Percentiles rank a stretch among this genome's conserved stretches.
Conservation (phyloP, 306 rosid species). For the Ormosia semicastrata region DNA sequence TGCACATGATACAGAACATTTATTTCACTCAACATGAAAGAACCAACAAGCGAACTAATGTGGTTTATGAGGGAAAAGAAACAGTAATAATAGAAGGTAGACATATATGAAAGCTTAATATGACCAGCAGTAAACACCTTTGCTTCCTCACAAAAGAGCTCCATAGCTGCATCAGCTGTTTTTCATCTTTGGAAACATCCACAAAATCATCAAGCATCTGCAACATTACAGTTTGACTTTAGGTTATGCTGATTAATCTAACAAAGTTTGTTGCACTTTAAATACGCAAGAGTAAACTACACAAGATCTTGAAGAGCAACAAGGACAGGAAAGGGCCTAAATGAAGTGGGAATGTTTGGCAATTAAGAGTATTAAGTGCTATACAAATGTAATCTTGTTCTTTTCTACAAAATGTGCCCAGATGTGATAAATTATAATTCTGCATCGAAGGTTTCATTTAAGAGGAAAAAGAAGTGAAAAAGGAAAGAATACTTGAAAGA, state of each 20-base stretch:
- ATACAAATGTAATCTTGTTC: background rate
- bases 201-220: conserved; percentile 99
- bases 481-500: background rate
- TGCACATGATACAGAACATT: background rate
- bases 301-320: conserved; percentile 10
- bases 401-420: conserved; percentile 6
- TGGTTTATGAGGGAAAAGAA: background rate
- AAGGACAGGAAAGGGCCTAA: background rate
- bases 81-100: background rate
- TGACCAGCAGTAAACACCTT: conserved; percentile 51
- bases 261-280: background rate
- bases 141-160: conserved; percentile 90
- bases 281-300: background rate
- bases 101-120: conserved; percentile 16
- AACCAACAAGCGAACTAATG: background rate
- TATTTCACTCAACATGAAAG: conserved; percentile 14
- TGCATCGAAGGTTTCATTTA: conserved; percentile 18
- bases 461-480: background rate
- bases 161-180: conserved; percentile 97
- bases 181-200: conserved; percentile 93
- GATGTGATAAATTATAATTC: background rate
- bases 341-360: background rate
- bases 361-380: background rate
- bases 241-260: conserved; percentile 1
- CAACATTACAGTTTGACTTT: conserved; percentile 37